Base-by-base conservation (phyloP, 352 stramenopile species). In the Pythium dissimile region DNA sequence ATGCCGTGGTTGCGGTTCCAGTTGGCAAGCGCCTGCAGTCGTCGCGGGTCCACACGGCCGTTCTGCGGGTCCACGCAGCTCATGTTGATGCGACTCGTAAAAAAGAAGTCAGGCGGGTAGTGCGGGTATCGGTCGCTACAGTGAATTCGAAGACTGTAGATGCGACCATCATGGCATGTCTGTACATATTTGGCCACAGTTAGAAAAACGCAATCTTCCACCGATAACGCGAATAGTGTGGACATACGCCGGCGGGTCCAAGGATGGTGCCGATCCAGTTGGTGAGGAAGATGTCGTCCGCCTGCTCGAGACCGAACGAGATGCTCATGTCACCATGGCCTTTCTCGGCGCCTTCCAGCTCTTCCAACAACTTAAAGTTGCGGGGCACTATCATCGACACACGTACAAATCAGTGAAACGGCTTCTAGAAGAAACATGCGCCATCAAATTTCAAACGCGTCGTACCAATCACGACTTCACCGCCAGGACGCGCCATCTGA, bases 251-350 rank as follows among this genome's bases (percentile, higher is more conserved):
- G 55, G 87, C 87, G 52, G 96, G 95, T 56, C 96, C 96, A 13
- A 99, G 86, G 72, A 99, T 99, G 31, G 94, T 97, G 60, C 92
- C 96, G 72, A 99, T 98, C 96, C 96, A 99, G 69, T 98, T 95
- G 64, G 91, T 97, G 59, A 99, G 84, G 76, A 99, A 99, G 66
- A 98, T 99, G 78, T 99, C 96, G 59, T 97, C 93, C 44, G 81
- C 82, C 69, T 98, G 90, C 54, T 98, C 94, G 42, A 99, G 82
- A 37, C 96, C 96, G 61, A 96, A 96, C 73, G 85, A 96, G 51
- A 97, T 95, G 73, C 86, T 97, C 86, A 97, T 96, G 77, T 97
- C 89, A 46, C 89, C 88, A 66, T 92, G 84, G 27, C 90, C 90
- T 72, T 97, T 97, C 66, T 97, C 90, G 30, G 82, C 89, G 66